A percentile compares a stretch with the other conserved stretches of the same genome.
Conservation (phyloP, 805 yeast genomes). For the Nakazawaea wyomingensis region DNA sequence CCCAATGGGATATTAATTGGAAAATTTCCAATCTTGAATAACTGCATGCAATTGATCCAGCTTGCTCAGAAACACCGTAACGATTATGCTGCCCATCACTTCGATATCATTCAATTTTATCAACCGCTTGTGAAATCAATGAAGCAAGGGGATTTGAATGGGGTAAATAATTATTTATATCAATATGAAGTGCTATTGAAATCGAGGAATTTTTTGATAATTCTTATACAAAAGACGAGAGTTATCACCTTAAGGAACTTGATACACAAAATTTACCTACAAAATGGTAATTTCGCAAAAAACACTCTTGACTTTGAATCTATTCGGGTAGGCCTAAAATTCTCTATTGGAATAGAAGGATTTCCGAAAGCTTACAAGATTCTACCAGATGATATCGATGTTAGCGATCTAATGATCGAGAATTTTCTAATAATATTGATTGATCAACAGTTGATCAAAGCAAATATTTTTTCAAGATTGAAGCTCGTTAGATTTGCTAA, state of each 20-base stretch:
- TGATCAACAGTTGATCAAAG: constrained; percentile 49
- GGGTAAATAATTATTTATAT: constrained; percentile 29
- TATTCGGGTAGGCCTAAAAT: constrained; percentile 22
- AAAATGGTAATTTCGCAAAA: constrained; percentile 9
- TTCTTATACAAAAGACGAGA: constrained; percentile 41
- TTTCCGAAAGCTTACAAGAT: constrained; percentile 16
- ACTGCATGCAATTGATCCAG: constrained; percentile 15
- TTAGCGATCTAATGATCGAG: constrained; percentile 41
- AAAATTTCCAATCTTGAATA: constrained; percentile 34
- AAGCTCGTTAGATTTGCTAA: constrained; percentile 37
- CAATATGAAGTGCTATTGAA: constrained; percentile 34
- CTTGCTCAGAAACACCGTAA: not conserved
- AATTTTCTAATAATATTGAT: constrained; percentile 46
- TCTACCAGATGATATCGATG: constrained; percentile 21
- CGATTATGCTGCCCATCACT: constrained; percentile 15
- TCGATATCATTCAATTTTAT: constrained; percentile 30
- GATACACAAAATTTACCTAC: constrained; percentile 19
- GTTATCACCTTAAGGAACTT: constrained; percentile 43
- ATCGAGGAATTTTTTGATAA: constrained; percentile 31
- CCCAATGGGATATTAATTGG: constrained; percentile 54
- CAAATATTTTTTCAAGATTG: constrained; percentile 40
- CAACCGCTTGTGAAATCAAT: constrained; percentile 30
- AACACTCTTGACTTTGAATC: constrained; percentile 17
- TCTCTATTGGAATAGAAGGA: constrained; percentile 16
- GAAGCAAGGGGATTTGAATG: constrained; percentile 36